Percentiles rank a stretch among this genome's conserved stretches.
Conservation (phyloP, 2,329 filamentous ascomycete genomes). For the Colletotrichum sp. region DNA sequence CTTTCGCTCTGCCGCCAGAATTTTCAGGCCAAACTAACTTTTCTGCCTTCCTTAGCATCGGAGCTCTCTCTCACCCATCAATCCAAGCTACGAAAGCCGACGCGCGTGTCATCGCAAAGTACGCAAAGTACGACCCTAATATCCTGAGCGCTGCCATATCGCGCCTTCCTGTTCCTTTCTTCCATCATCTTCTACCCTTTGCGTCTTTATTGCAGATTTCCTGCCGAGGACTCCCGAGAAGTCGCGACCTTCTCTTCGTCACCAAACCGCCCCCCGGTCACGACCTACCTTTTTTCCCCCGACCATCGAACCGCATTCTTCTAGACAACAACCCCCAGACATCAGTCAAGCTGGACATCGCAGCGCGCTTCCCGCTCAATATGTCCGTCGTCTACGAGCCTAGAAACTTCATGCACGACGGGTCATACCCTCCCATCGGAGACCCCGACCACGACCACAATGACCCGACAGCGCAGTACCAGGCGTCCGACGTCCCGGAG, state of each 20-base stretch:
- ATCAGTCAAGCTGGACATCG: constrained; percentile 23
- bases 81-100: not conserved
- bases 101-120: constrained; percentile 12
- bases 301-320: not conserved
- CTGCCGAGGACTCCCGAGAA: not conserved
- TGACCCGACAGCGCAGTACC: constrained; percentile 33
- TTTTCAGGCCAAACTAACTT: constrained; percentile 19
- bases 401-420: constrained; percentile 53
- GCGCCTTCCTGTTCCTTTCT: not conserved
- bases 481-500: constrained; percentile 46
- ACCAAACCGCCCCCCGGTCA: not conserved
- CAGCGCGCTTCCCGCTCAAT: constrained; percentile 23
- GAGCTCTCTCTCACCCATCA: not conserved
- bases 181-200: not conserved
- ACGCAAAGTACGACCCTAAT: constrained; percentile 8
- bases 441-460: constrained; percentile 43
- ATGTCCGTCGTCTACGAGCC: constrained; percentile 61
- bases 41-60: constrained; percentile 11
- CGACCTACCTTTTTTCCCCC: constrained; percentile 5
- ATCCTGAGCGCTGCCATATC: not conserved
- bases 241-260: not conserved
- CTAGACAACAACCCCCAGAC: not conserved
- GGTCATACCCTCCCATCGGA: constrained; percentile 51
- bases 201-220: not conserved
- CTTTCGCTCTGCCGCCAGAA: constrained; percentile 8